Evolutionary conservation across 139 green algal species (phyloP).

Genomic region (Micractinium conductrix): DNA sequence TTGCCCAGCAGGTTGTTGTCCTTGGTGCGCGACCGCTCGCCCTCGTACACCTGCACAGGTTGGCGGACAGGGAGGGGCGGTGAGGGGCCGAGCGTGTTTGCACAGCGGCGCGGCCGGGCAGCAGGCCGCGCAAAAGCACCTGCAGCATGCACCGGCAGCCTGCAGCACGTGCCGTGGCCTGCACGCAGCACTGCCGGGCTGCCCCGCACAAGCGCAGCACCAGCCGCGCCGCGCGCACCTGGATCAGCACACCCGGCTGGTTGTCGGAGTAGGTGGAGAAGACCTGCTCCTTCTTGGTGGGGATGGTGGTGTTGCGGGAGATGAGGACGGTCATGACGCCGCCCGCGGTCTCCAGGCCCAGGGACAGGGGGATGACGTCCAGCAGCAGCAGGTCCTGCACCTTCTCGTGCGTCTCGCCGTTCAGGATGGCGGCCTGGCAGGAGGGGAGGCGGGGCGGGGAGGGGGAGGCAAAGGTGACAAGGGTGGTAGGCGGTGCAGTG

Average conservation of each 20-base stretch:
- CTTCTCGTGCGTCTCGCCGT: neutral
- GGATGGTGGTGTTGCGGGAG: neutral
- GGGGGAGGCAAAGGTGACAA: neutral
- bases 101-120: neutral
- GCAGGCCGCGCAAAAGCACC: neutral
- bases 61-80: no score
- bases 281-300: neutral
- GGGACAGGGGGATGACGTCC: neutral
- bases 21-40: neutral
- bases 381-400: neutral
- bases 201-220: no score
- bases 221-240: neutral
- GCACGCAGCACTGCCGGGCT: neutral
- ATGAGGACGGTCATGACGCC: neutral
- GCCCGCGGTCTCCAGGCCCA: neutral
- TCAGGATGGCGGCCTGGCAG: neutral
- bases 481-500: neutral
- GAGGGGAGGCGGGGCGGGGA: no score
- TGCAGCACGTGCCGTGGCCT: neutral
- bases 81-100: no score
- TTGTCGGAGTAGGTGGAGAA: neutral
- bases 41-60: neutral
- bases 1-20: neutral
- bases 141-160: neutral
- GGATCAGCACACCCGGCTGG: neutral